Evolutionary conservation across 495 filamentous ascomycete species (phyloP).

Genomic region (Penicillium chermesinum): DNA sequence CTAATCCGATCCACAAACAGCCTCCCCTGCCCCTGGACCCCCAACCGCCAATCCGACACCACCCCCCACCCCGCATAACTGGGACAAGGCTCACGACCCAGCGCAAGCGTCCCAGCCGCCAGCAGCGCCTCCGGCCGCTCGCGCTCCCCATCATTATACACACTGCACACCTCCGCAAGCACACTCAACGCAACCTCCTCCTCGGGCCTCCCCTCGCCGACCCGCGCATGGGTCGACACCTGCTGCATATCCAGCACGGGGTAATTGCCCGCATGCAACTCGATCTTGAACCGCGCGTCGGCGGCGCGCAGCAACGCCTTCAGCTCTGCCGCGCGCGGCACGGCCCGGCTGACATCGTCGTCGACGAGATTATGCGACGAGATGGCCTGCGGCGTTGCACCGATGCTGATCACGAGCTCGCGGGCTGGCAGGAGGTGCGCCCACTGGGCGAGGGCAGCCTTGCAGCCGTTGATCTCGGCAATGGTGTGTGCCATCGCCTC

Average conservation of each 20-base stretch:
- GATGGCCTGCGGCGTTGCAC: conserved; percentile 75
- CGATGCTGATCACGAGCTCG: conserved; percentile 63
- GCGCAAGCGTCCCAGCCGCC: conserved; percentile 62
- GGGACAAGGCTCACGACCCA: conserved; percentile 72
- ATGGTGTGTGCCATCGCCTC: conserved; percentile 55
- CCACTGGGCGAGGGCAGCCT: conserved; percentile 41
- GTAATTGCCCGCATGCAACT: conserved; percentile 70
- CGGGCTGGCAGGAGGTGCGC: conserved; percentile 19
- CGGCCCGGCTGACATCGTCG: too few species aligned
- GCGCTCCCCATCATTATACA: conserved; percentile 55
- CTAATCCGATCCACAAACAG: conserved; percentile 32
- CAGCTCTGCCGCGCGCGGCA: conserved; percentile 17
- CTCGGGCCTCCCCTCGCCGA: conserved; percentile 32
- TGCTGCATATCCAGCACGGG: conserved; percentile 79
- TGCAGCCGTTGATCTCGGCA: conserved; percentile 56
- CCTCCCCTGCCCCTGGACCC: not conserved
- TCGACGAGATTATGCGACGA: conserved; percentile 44
- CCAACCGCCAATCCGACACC: conserved; percentile 54
- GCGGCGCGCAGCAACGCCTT: conserved; percentile 19
- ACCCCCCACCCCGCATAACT: conserved; percentile 70
- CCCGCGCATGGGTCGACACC: conserved; percentile 61
- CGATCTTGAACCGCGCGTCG: conserved; percentile 39
- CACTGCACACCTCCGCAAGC: conserved; percentile 63
- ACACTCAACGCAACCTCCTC: conserved; percentile 63
- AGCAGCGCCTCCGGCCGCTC: conserved; percentile 60